Evolutionary conservation across 441 rosid species (phyloP), one percentile per base, ranked within the genome.

Genomic region (Arabidopsis lyrata): DNA sequence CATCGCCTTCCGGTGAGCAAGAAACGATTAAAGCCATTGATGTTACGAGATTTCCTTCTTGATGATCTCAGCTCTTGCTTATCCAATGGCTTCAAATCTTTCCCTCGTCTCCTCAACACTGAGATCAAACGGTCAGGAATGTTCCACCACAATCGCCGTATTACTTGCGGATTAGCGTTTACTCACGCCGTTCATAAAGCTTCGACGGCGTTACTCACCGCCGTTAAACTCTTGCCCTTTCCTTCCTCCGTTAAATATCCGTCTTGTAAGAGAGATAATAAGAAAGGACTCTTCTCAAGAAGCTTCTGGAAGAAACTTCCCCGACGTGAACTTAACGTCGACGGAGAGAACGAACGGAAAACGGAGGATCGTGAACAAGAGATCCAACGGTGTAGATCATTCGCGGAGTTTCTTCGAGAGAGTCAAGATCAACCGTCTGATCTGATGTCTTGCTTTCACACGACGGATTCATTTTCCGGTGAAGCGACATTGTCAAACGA

Each of bases 51-150:
- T 70, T 85, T 79, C 73, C 86, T 92, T 29, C 72, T 68, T 5
- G 95, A 86, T 45, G 95, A 92, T 81, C 79, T 86, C 52, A 82
- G 92, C 69, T 89, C 98, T 1, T 89, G 95, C 72, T 90, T 97
- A 66, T 92, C 98, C 74, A 86, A 73, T 72, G 91, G 92, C 73
- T 92, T 92, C 85, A 86, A 88, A 67, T 85, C 96, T 0, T 83
- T 83, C 41, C 91, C 96, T 56, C 94, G 95, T 60, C 84, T 81
- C 66, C 83, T 83, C 73, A 82, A 84, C 32, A 42, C 76, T 73
- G 90, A 91, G 66, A 80, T 77, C 66, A 87, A 61, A 70, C 77
- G 81, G 57, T 54, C 63, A 42, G 67, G 16, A 27, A 65, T 60
- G 6, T n/a, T 55, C 5, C 6, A 48, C 62, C 55, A 5, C 29